Evolutionary conservation across 441 rosid genomes (phyloP), one percentile per base, ranked within the genome.

Genomic region (Flueggea neowawraea): DNA sequence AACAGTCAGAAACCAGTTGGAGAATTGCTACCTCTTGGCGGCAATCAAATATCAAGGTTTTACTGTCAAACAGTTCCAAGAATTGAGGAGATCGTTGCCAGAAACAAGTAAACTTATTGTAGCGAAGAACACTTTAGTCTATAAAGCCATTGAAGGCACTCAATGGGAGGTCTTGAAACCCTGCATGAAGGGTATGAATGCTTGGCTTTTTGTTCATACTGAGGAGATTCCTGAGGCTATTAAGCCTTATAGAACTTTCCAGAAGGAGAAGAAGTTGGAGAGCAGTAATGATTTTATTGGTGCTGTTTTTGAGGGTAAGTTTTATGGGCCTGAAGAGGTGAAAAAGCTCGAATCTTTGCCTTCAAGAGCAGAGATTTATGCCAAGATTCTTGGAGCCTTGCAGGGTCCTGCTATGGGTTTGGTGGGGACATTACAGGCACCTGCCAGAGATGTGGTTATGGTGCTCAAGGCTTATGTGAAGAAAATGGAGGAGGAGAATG

Each of bases 161-260:
- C 76, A 71, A 11, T 94, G 91, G 91, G 93, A 84, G 59, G 89
- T 81, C 51, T 73, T 94, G 33, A 82, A 84, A 73, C 97, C 97
- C 6, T 94, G 97, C 64, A 94, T 94, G 98, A 90, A 73, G 58
- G 97, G 98, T 9, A 94, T 94, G 98, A 90, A 94, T 53, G 97
- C 84, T 33, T 94, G 96, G 95, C 84, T 90, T 39, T 94, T 94
- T 57, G 97, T 90, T 16, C 97, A 89, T 58, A 80, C 73, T 12
- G 98, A 94, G 64, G 98, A 94, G 63, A 88, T 94, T 43, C 98
- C 96, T 0, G 82, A 83, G 12, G 91, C 96, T 3, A 68, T 94
- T 48, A 90, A 84, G 71, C 98, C 98, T 6, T 94, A 86, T 66
- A 71, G 97, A 73, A 58, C 36, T n/a, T 94, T 94, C 57, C 90